phyloP scores from a whole-genome alignment of 345 rosid species.

The Linum trigynum region DNA sequence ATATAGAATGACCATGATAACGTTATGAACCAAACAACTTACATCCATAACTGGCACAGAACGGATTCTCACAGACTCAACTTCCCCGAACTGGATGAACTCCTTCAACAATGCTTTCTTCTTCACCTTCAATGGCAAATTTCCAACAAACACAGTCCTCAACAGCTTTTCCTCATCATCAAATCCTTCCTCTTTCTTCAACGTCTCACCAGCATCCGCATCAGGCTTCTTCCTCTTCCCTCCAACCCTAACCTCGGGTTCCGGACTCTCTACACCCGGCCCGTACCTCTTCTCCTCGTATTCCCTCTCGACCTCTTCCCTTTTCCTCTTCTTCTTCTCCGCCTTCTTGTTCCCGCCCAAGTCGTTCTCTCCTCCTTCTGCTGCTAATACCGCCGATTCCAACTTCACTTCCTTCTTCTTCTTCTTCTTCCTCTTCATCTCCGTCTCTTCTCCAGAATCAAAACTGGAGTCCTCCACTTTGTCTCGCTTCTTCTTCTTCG shows the following conservation, averaged over 20 bases:
- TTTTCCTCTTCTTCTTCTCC: constrained; percentile 84
- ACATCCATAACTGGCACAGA: constrained; percentile 81
- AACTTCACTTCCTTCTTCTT: constrained; percentile 23
- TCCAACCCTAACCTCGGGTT: constrained; percentile 32
- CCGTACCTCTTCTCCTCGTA: constrained; percentile 77
- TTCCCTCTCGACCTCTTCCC: constrained; percentile 76
- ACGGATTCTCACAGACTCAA: constrained; percentile 85
- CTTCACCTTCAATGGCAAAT: constrained; percentile 73
- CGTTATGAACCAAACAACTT: constrained; percentile 21
- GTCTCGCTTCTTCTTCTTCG: constrained; percentile 17
- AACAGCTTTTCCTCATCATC: constrained; percentile 82
- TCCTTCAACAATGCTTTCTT: constrained; percentile 65
- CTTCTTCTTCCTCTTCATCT: constrained; percentile 17
- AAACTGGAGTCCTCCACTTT: constrained; percentile 12
- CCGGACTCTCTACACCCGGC: constrained; percentile 12
- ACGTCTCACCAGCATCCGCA: constrained; percentile 38
- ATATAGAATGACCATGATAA: constrained; percentile 8
- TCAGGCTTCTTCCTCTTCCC: constrained; percentile 76
- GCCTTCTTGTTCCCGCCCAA: constrained; percentile 24
- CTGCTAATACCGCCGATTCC: neutral
- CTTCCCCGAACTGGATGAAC: constrained; percentile 67
- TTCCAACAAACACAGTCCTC: constrained; percentile 94
- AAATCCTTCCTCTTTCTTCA: constrained; percentile 50
- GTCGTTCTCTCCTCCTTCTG: constrained; percentile 7
- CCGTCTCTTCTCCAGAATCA: constrained; percentile 9